These are phyloP conservation scores for Helicostylum pulchrum DNA, from an alignment of 192 early-diverging fungal species.

Conservation along the genomic window DNA sequence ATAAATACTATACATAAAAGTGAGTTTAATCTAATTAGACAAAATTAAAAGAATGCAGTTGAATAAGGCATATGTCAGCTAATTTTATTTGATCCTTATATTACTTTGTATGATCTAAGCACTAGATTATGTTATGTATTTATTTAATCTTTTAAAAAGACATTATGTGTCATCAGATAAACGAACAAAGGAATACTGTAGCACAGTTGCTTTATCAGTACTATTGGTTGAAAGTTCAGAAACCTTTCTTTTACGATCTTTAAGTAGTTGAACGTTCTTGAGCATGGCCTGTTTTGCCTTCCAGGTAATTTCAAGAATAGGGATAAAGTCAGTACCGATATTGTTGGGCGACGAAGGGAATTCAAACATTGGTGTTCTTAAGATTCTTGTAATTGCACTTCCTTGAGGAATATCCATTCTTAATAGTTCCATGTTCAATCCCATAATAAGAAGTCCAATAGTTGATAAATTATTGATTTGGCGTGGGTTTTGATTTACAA, in stretches of 20 bases:
- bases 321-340: neutral
- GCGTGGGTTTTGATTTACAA: neutral
- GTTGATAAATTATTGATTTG: conserved; percentile 3
- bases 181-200: too few species aligned
- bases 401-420: conserved; percentile 3
- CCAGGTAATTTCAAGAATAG: conserved; percentile 10
- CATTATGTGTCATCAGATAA: too few species aligned
- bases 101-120: too few species aligned
- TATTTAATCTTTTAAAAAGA: too few species aligned
- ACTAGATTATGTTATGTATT: too few species aligned
- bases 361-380: conserved; percentile 13
- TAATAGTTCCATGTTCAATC: neutral
- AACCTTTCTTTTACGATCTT: conserved; percentile 6
- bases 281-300: conserved; percentile 3
- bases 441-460: neutral
- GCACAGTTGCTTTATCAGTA: too few species aligned
- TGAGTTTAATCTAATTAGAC: too few species aligned
- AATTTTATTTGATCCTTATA: too few species aligned
- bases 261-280: neutral
- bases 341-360: neutral
- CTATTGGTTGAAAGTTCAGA: too few species aligned
- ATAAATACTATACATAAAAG: too few species aligned
- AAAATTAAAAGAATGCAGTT: too few species aligned
- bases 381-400: neutral
- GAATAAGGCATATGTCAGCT: too few species aligned